These are phyloP conservation scores for Erythrophleum ivorense DNA, from an alignment of 331 rosid genomes.

Conservation along the genomic window DNA sequence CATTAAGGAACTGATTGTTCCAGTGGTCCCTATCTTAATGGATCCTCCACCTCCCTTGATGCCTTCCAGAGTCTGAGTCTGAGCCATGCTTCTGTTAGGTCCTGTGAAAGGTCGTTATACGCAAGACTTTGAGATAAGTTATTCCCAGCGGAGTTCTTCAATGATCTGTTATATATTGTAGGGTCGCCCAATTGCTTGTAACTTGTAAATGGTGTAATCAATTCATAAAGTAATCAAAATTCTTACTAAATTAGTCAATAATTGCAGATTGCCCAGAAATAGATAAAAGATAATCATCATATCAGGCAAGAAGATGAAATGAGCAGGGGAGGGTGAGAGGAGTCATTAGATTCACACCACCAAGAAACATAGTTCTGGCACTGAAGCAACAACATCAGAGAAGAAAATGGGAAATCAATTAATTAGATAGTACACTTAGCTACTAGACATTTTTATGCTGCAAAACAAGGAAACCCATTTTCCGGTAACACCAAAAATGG, in stretches of 20 bases:
- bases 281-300: not conserved
- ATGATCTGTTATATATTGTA: not conserved
- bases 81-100: conserved; percentile 67
- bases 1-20: conserved; percentile 83
- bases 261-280: not conserved
- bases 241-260: not conserved
- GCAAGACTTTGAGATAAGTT: not conserved
- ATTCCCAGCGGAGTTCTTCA: not conserved
- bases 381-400: not conserved
- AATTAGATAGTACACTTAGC: conserved; percentile 26
- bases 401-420: conserved; percentile 6
- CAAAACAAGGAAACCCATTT: conserved; percentile 30
- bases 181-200: not conserved
- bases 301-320: not conserved
- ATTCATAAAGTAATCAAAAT: not conserved
- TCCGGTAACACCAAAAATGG: conserved; percentile 13
- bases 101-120: conserved; percentile 23
- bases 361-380: conserved; percentile 21
- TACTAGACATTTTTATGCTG: conserved; percentile 8
- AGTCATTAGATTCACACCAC: not conserved
- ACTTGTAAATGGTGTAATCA: not conserved
- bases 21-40: conserved; percentile 81
- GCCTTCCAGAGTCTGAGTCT: conserved; percentile 67
- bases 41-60: conserved; percentile 86
- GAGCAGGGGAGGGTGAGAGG: not conserved